Conservation (phyloP, 305 asterid species). For the Solanum hybrid region DNA sequence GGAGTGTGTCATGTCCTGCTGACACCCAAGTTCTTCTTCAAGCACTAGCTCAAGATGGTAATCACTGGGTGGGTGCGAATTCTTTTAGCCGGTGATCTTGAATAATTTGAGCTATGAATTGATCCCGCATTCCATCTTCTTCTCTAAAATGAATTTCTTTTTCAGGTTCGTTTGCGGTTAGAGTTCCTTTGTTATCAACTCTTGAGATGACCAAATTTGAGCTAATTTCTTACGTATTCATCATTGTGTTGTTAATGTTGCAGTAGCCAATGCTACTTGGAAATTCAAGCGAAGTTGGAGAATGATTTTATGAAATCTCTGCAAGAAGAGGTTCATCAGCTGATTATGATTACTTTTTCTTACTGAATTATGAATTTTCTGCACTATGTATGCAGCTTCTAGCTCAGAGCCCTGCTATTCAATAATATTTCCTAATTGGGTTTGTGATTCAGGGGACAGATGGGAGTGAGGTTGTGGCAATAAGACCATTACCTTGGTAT, state of each 20-base stretch:
- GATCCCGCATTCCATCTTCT: background rate
- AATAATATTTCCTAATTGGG: background rate
- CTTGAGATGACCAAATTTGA: background rate
- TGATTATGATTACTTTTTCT: background rate
- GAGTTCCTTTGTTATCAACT: background rate
- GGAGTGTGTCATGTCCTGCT: background rate
- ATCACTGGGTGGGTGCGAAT: background rate
- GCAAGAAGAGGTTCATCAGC: conserved; percentile 64
- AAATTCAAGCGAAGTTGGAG: conserved; percentile 66
- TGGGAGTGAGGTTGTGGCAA: conserved; percentile 67
- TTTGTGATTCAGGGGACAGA: conserved; percentile 43
- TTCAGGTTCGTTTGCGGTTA: background rate
- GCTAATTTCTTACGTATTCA: background rate
- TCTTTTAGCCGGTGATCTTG: background rate
- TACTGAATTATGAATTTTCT: conserved; percentile 3
- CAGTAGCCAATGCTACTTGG: conserved; percentile 81
- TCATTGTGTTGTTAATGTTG: conserved; percentile 11
- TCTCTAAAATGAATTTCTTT: background rate
- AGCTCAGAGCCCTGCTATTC: background rate
- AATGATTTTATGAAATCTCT: conserved; percentile 73
- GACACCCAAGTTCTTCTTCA: background rate
- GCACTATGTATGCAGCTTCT: conserved; percentile 2
- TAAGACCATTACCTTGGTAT: conserved; percentile 86
- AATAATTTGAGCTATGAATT: background rate
- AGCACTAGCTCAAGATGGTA: background rate